Evolutionary conservation across 2,329 filamentous ascomycete species (phyloP), one percentile per base, ranked within the genome.

Genomic region (Talaromyces piceae): DNA sequence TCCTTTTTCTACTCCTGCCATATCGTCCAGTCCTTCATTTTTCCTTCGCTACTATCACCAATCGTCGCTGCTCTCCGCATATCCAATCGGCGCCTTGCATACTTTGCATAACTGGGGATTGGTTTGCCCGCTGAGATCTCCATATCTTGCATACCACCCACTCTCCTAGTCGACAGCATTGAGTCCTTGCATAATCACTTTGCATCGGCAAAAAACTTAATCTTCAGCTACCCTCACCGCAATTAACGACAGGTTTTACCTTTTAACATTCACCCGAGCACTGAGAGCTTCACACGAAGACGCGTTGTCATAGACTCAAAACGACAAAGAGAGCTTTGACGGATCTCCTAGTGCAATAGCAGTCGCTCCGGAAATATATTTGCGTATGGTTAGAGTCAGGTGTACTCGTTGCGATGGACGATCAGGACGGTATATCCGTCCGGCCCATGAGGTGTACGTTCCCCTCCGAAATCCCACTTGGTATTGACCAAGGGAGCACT

Each of bases 401-500:
- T 13, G 30, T 26, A 9, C 25, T 49, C 39, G 59, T 61, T 61
- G 64, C 61, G 61, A 73, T 71, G 70, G 68, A 70, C 58, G 67
- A 63, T 66, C 65, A 69, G 61, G 70, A 74, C 60, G 81, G 80
- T 56, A 70, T 83, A 53, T 78, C 81, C 64, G 66, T 79, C 66
- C 81, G 78, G 62, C 73, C 76, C 39, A 86, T 88, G 82, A 82
- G 82, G 71, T 77, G 83, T 87, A 81, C 67, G 82, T 73, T 18
- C 41, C 46, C 31, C n/a, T n/a, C 45, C 8, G 12, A 26, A 20
- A 46, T 56, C 55, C 50, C 47, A 26, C 50, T 41, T 37, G 41
- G 5, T 45, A n/a, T 20, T 47, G 16, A 41, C 25, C 16, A 37
- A 53, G 50, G 30, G 45, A 56, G 39, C 45, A 43, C 47, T 30